Evolutionary conservation across 306 rosid genomes (phyloP).

Genomic region (Fagus sylvatica): DNA sequence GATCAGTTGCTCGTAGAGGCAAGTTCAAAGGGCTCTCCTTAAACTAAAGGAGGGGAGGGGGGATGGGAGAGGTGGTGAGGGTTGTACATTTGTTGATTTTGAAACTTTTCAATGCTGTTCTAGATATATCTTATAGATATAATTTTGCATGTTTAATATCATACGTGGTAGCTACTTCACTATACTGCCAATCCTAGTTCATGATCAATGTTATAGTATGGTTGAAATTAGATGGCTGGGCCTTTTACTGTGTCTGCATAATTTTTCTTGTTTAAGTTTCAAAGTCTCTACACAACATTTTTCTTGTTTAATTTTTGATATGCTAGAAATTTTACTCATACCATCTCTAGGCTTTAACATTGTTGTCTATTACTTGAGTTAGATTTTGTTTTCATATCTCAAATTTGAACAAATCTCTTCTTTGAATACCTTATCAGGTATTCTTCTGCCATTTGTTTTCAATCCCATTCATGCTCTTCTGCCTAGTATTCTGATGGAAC

Average conservation of each 20-base stretch:
- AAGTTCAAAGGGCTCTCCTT: no score
- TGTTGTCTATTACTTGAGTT: not conserved
- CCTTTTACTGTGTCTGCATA: no score
- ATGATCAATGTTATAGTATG: not conserved
- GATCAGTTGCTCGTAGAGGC: no score
- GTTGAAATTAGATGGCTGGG: not conserved
- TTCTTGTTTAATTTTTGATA: no score
- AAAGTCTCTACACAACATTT: not conserved
- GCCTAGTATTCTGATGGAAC: not conserved
- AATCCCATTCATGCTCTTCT: not conserved
- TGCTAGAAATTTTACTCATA: not conserved
- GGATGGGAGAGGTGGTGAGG: no score
- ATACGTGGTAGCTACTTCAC: not conserved
- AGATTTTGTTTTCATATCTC: not conserved
- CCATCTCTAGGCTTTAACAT: not conserved
- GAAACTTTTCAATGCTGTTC: no score
- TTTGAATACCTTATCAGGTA: not conserved
- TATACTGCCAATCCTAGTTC: not conserved
- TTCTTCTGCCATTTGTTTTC: not conserved
- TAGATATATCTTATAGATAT: no score
- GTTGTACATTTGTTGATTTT: no score
- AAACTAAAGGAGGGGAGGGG: no score
- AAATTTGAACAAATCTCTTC: not conserved
- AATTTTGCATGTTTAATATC: no score
- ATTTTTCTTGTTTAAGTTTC: no score